Evolutionary conservation across 2,329 filamentous ascomycete species (phyloP), one percentile per base, ranked within the genome.

Genomic region (Aspergillus clavatus): DNA sequence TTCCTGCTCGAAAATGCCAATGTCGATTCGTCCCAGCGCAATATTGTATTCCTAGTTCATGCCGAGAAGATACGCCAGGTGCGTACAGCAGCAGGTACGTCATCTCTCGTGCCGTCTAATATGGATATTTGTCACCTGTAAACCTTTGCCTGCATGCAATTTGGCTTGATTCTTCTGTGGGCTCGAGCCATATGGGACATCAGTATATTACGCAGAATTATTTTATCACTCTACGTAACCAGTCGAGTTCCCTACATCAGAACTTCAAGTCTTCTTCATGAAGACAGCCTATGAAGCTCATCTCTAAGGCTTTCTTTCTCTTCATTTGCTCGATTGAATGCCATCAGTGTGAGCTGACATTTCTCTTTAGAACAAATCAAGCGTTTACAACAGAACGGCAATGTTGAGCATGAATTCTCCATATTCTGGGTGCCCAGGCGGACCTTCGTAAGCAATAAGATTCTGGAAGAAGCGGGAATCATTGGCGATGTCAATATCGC

Each of bases 1-100:
- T 98, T 97, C 75, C 86, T 96, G 62, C 77, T 98, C 38, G 93
- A 98, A 69, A 97, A 96, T 70, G 82, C 86, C 62, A 97, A 98
- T 70, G 84, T 89, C 67, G 91, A 97, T 69, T 87, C 89, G 14
- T 94, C 86, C 61, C 93, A 97, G 72, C 84, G 87, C 62, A 98
- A 96, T 76, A 82, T 98, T 52, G 81, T 98, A 55, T 98, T 97
- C 72, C 81, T 98, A 56, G 87, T 89, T 14, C 81, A 90, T 61
- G 91, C 89, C 51, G 93, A 97, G 71, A 91, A 88, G 66, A 84
- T 87, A 45, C 86, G 81, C 54, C 86, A 93, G 62, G 85, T 90
- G 43, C 83, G 89, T 66, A 77, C 81, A 47, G 90, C 97, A 74
- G 89, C 93, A 73, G 87, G 93, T 97, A 80, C 71, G 83, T 71